Conservation (phyloP, 768 basidiomycete genomes). For the Naematelia aurantialba region DNA sequence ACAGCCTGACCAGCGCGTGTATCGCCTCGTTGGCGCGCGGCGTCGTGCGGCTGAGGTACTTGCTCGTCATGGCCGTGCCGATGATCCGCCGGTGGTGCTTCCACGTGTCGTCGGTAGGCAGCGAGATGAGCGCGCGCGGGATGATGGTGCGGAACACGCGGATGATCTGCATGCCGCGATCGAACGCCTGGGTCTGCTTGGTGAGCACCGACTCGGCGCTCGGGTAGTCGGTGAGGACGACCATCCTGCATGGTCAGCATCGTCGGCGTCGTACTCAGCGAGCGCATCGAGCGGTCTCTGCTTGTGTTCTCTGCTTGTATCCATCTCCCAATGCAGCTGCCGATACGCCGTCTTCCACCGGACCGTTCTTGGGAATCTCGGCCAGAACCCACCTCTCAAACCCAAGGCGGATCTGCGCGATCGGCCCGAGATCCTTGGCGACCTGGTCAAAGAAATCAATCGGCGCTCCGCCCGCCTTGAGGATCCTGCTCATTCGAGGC, state of each 20-base stretch:
- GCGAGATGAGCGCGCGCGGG: conserved; percentile 33
- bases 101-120: conserved; percentile 29
- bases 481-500: conserved; percentile 10
- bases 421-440: conserved; percentile 24
- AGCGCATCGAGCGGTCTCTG: too few relatives aligned
- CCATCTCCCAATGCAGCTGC: too few relatives aligned
- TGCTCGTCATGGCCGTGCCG: conserved; percentile 41
- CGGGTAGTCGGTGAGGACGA: conserved; percentile 30
- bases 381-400: background rate
- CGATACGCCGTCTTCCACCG: conserved; percentile 1
- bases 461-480: background rate
- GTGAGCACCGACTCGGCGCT: conserved; percentile 26
- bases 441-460: conserved; percentile 20
- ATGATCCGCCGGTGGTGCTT: conserved; percentile 41
- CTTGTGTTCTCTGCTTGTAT: too few relatives aligned
- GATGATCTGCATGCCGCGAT: conserved; percentile 29
- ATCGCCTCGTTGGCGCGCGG: conserved; percentile 25
- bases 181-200: conserved; percentile 23
- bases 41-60: conserved; percentile 33
- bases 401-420: conserved; percentile 29
- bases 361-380: background rate
- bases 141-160: conserved; percentile 28
- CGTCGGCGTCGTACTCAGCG: too few relatives aligned
- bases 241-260: conserved; percentile 14
- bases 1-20: conserved; percentile 25